Base-by-base conservation (phyloP, 306 rosid genomes). In the Argentina anserina region DNA sequence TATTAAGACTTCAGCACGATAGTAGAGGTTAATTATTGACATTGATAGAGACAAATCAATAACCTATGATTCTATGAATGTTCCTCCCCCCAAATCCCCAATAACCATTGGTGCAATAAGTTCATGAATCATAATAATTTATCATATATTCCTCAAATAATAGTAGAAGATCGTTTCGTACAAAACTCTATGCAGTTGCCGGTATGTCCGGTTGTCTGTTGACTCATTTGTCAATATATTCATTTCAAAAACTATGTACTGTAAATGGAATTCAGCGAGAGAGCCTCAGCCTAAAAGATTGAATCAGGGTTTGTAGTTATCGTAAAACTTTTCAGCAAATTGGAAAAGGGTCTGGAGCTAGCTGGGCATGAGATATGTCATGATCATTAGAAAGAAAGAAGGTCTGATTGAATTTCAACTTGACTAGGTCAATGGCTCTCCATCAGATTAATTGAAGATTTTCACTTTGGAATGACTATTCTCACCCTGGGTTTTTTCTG, bases 381-480 rank as follows among this genome's bases (percentile, higher is more conserved):
- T 49, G 40, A 62, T 36, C 7, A 47, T n/a, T 42, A 6, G 31
- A 18, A 6, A 28, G 33, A 58, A 41, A 45, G 43, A n/a, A 15
- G 0, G 28, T 65, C 70, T 36, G 71, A 29, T 66, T 62, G 61
- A 34, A 33, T 63, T 26, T 31, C 17, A 28, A 37, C 28, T 66
- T 45, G 70, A 78, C 78, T 66, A n/a, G 60, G 55, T 76, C 74
- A 23, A 37, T 23, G 17, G 52, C 21, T 66, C 45, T 66, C 59
- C 66, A 25, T 31, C 69, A 61, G 37, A 33, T n/a, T n/a, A n/a
- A 17, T 6, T 37, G 31, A 1, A 61, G 45, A 15, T 13, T 37
- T 13, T 12, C 41, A 11, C 20, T 61, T 6, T 39, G 36, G 63
- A 5, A 63, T 29, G 71, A 70, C 58, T 49, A 11, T 39, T n/a